Conservation (phyloP, 1,284 basidiomycete genomes). For the Trichosporon ovoides region DNA sequence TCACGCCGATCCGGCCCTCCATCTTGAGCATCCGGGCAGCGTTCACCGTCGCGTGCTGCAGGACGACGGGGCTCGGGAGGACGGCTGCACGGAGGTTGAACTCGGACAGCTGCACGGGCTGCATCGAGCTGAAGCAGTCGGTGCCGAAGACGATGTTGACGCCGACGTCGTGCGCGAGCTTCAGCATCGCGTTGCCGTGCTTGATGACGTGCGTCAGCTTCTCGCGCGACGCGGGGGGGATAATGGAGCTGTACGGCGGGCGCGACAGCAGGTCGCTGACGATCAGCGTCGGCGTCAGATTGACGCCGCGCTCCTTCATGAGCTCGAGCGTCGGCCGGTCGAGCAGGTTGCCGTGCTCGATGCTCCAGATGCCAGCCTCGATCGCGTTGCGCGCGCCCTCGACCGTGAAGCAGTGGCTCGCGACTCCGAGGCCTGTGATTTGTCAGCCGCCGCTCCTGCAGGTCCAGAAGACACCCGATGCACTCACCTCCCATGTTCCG, state of each 20-base stretch:
- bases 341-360: conserved; percentile 52
- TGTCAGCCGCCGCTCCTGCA: neutral
- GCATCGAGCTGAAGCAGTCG: conserved; percentile 28
- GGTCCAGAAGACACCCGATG: too few relatives aligned
- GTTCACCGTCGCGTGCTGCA: conserved; percentile 53
- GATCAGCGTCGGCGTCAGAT: conserved; percentile 53
- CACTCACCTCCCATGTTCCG: conserved; percentile 43
- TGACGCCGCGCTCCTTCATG: conserved; percentile 50
- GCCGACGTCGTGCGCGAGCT: conserved; percentile 29
- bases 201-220: conserved; percentile 25
- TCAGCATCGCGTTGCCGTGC: conserved; percentile 24
- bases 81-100: conserved; percentile 51
- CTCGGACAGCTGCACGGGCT: conserved; percentile 29
- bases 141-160: conserved; percentile 33
- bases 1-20: conserved; percentile 47
- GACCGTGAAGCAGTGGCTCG: conserved; percentile 37
- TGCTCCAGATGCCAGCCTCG: conserved; percentile 45
- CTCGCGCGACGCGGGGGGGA: conserved; percentile 22
- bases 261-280: conserved; percentile 29
- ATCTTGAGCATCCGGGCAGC: conserved; percentile 47
- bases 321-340: conserved; percentile 36
- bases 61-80: conserved; percentile 46
- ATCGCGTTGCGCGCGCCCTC: conserved; percentile 37
- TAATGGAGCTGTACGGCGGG: conserved; percentile 26
- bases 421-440: conserved; percentile 20